These are phyloP conservation scores for Zhuliangozyma parablackwelliae DNA, from an alignment of 1,139 yeast species.

Conservation along the genomic window DNA sequence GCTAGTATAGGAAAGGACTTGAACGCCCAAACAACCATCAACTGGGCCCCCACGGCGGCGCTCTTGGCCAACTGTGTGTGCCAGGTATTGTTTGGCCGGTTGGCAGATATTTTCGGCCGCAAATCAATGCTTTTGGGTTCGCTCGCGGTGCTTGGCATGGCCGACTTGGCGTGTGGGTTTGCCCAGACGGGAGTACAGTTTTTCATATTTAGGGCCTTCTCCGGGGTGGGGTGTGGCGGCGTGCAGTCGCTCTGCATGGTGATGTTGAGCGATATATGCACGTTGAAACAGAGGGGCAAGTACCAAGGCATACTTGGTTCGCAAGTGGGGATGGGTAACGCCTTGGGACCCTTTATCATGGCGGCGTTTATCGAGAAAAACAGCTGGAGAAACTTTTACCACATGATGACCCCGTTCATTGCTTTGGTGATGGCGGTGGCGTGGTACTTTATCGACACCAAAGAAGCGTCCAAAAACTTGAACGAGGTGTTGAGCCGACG, in stretches of 20 bases:
- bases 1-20: conserved; percentile 38
- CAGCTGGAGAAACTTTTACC: conserved; percentile 49
- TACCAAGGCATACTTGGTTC: conserved; percentile 46
- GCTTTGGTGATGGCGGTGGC: conserved; percentile 20
- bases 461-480: conserved; percentile 14
- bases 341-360: conserved; percentile 52
- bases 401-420: conserved; percentile 40
- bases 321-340: conserved; percentile 51
- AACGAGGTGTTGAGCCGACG: conserved; percentile 19
- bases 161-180: conserved; percentile 41
- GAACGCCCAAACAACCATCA: conserved; percentile 31
- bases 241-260: conserved; percentile 40
- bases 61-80: conserved; percentile 44
- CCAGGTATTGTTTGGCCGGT: conserved; percentile 37
- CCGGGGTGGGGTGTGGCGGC: conserved; percentile 46
- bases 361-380: conserved; percentile 41
- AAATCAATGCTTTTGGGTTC: conserved; percentile 32
- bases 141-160: conserved; percentile 28
- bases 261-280: conserved; percentile 39
- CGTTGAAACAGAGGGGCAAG: conserved; percentile 39
- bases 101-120: conserved; percentile 44
- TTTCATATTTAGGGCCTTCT: conserved; percentile 38
- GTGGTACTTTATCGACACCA: conserved; percentile 23
- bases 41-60: conserved; percentile 48
- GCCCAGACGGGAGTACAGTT: conserved; percentile 32